Evolutionary conservation across 2,329 filamentous ascomycete species (phyloP).

Genomic region (Colletotrichum chrysophilum): DNA sequence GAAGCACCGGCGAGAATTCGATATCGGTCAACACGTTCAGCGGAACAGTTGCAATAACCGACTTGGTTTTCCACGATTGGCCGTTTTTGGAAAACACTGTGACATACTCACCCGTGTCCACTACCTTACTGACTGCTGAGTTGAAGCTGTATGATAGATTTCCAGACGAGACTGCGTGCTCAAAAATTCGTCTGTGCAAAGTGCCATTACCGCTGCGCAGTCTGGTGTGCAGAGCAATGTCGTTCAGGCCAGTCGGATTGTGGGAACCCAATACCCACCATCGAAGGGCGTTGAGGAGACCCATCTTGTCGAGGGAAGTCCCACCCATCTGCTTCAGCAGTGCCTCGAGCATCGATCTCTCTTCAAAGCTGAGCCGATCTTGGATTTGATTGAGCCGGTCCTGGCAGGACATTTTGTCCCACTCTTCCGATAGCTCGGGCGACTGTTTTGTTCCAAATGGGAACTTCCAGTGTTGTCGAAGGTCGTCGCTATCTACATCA

Average conservation of each 20-base stretch:
- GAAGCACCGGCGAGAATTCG: not conserved
- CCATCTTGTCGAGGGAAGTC: constrained; percentile 27
- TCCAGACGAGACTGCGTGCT: not conserved
- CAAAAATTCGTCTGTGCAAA: not conserved
- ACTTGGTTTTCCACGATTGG: not conserved
- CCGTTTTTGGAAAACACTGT: not conserved
- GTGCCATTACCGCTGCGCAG: constrained; percentile 15
- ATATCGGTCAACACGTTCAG: not conserved
- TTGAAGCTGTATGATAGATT: not conserved
- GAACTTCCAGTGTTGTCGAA: not conserved
- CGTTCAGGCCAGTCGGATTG: not conserved
- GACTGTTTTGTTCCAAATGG: constrained; percentile 3
- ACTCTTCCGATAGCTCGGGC: not conserved
- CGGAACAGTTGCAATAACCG: not conserved
- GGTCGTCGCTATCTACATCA: not conserved
- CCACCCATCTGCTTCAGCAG: constrained; percentile 30
- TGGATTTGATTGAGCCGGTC: constrained; percentile 33
- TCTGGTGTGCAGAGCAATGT: constrained; percentile 2
- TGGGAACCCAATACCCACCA: constrained; percentile 24
- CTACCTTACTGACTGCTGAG: not conserved
- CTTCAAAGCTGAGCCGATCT: constrained; percentile 29
- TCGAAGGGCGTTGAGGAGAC: constrained; percentile 19
- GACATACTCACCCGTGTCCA: not conserved
- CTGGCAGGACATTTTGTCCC: constrained; percentile 30
- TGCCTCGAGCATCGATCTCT: constrained; percentile 27